phyloP scores from a whole-genome alignment of 2,329 filamentous ascomycete genomes.

The Fusarium setosum region DNA sequence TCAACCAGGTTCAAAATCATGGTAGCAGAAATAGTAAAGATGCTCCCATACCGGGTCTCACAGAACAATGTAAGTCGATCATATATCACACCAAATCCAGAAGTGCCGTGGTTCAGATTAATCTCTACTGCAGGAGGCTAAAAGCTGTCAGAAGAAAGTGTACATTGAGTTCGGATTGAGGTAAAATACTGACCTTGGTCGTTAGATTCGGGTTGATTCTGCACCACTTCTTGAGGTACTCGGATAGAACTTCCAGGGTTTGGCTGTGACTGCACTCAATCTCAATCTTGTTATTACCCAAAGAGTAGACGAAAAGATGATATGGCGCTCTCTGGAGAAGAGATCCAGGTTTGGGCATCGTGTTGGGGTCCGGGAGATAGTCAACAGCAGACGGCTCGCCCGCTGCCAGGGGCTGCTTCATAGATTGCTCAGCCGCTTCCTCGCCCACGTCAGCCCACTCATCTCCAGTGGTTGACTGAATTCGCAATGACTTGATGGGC shows the following conservation, averaged over 20 bases:
- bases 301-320: conserved; percentile 54
- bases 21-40: conserved; percentile 54
- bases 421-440: conserved; percentile 19
- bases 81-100: conserved; percentile 56
- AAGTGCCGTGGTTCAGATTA: conserved; percentile 56
- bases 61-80: conserved; percentile 56
- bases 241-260: conserved; percentile 56
- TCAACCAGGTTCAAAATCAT: conserved; percentile 59
- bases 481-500: conserved; percentile 16
- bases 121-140: conserved; percentile 57
- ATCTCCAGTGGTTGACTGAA: conserved; percentile 46
- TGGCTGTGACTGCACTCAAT: conserved; percentile 61
- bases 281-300: conserved; percentile 48
- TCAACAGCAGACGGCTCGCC: conserved; percentile 17
- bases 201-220: conserved; percentile 54
- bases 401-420: background rate
- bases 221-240: conserved; percentile 61
- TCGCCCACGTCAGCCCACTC: conserved; percentile 59
- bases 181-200: conserved; percentile 45
- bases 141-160: background rate
- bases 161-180: background rate
- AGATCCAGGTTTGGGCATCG: conserved; percentile 59
- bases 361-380: conserved; percentile 54
- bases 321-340: conserved; percentile 61
- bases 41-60: conserved; percentile 46